Evolutionary conservation across 805 yeast species (phyloP).

Genomic region (Barnettozyma californica): DNA sequence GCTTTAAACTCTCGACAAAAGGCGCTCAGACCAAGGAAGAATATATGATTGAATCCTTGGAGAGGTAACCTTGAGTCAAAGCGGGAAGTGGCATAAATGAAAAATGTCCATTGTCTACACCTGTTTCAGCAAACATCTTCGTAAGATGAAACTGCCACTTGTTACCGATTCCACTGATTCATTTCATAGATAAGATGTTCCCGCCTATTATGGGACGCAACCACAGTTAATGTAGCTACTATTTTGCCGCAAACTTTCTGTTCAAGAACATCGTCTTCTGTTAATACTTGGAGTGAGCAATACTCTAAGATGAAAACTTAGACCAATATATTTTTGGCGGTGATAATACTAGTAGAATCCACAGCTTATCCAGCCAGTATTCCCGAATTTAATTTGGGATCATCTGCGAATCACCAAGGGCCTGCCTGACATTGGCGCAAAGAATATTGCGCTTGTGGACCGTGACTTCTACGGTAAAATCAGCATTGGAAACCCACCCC

Average conservation of each 20-base stretch:
- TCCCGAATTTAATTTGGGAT: not conserved
- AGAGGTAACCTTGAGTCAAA: too few species aligned
- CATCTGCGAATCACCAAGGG: not conserved
- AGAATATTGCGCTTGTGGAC: not conserved
- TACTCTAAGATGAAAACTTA: not conserved
- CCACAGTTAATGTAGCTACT: too few species aligned
- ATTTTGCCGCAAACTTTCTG: not conserved
- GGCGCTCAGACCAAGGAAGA: too few species aligned
- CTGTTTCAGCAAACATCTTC: not conserved
- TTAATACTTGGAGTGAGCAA: not conserved
- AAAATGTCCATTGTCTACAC: not conserved
- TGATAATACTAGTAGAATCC: not conserved
- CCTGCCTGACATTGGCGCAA: not conserved
- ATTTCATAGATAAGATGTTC: not conserved
- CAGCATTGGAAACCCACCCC: constrained; percentile 16
- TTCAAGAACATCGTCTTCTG: not conserved
- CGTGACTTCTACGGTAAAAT: constrained; percentile 1
- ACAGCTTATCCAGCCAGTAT: not conserved
- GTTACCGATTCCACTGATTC: not conserved
- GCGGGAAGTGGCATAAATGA: too few species aligned
- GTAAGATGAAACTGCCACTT: not conserved
- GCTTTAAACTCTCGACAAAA: too few species aligned
- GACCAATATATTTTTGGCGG: not conserved
- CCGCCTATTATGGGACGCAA: too few species aligned
- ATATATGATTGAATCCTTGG: too few species aligned